Evolutionary conservation across 164 flowering plant species (phyloP), one percentile per base, ranked within the genome.

Genomic region (Vitis riparia): DNA sequence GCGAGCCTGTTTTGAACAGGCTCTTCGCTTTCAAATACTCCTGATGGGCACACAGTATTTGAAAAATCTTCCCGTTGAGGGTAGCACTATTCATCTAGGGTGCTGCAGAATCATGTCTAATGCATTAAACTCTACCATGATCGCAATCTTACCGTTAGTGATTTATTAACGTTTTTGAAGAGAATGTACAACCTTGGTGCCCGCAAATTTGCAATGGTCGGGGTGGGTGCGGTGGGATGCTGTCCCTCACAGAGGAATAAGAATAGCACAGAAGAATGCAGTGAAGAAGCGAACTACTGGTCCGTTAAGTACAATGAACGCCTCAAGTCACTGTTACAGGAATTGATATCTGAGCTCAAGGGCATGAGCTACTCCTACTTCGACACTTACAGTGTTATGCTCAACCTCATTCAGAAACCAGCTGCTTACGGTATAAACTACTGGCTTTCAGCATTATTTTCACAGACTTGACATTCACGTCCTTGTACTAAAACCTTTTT

Each of bases 201-300:
- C 3, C 86, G 95, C 19, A 91, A 93, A 56, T 81, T 87, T 53
- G 71, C 75, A 5, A 37, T 86, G 0, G 63, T 76, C 0, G 97
- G 94, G 2, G 29, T 78, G 3, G 79, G 83, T 10, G 77, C 84
- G 5, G 71, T 88, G 0, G 97, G 98, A 3, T 93, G 98, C 71
- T 77, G 86, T 71, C 98, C 97, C 1, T 53, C 77, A 7, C 81
- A 77, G 65, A 87, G 97, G 74, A 63, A 19, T 2, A 78, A 79
- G 66, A 85, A 72, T 72, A 62, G 62, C 19, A 81, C 82, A 1
- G 78, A 65, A 15, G 87, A 70, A n/a, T 93, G 98, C 83, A 63
- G 82, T 19, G 78, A 80, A 51, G 87, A 80, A 55, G 60, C 69
- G 3, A 93, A 91, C 61, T 29, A 61, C 71, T 75, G 79, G 86